Conservation (phyloP, 768 basidiomycete genomes). For the Termitomyces sp. region DNA sequence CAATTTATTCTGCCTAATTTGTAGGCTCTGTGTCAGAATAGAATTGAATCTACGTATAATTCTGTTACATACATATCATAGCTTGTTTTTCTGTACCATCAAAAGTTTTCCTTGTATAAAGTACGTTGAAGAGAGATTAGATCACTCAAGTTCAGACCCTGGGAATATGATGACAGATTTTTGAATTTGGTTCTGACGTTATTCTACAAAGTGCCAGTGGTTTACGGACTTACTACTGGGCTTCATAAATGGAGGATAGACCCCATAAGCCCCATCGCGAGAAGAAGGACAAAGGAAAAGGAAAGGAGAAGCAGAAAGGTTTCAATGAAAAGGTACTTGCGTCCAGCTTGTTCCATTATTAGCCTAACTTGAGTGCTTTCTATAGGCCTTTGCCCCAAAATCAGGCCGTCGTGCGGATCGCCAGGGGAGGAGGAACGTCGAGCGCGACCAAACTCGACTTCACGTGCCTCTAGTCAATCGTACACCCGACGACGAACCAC, state of each 20-base stretch:
- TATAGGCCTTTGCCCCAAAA: constrained; percentile 86
- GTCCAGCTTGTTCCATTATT: background rate
- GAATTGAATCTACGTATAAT: background rate
- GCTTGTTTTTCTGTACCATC: background rate
- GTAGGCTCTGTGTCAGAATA: background rate
- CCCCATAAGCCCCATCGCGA: constrained; percentile 84
- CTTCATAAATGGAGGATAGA: constrained; percentile 57
- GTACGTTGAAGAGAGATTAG: background rate
- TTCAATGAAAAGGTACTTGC: constrained; percentile 85
- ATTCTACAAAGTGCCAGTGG: no score
- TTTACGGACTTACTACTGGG: background rate
- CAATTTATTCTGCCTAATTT: background rate
- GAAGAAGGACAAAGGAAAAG: constrained; percentile 72
- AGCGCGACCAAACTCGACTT: constrained; percentile 89
- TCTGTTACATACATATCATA: constrained; percentile 10
- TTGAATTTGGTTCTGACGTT: constrained; percentile 1
- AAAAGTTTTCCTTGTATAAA: background rate
- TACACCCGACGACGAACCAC: constrained; percentile 87
- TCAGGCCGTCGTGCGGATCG: constrained; percentile 87
- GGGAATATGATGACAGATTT: constrained; percentile 6
- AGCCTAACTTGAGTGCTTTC: constrained; percentile 1
- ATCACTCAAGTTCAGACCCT: background rate
- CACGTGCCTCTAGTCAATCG: constrained; percentile 96
- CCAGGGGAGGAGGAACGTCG: constrained; percentile 87
- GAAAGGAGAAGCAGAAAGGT: constrained; percentile 67